Evolutionary conservation across 2,329 filamentous ascomycete species (phyloP).

Genomic region (Neofusicoccum ribis): DNA sequence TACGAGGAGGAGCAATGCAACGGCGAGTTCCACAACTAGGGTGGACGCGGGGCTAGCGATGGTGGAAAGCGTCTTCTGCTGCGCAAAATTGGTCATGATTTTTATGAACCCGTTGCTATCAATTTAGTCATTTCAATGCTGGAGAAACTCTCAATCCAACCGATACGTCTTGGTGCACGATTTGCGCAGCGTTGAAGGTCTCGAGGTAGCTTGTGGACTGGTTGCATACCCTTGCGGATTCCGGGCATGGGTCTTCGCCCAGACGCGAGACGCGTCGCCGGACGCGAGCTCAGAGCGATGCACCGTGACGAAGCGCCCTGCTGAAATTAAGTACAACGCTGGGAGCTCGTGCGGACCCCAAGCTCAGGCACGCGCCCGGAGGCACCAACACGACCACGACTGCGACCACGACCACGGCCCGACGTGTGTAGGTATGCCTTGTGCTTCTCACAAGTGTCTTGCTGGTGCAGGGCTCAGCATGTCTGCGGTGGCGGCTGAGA

Average conservation of each 20-base stretch:
- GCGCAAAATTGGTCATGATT: not conserved
- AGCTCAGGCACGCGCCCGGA: not conserved
- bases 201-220: too few relatives aligned
- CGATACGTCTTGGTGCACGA: too few relatives aligned
- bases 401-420: too few relatives aligned
- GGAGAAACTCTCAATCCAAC: too few relatives aligned
- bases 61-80: not conserved
- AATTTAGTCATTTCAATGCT: too few relatives aligned
- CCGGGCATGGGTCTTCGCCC: not conserved
- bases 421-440: too few relatives aligned
- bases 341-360: not conserved
- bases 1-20: constrained; percentile 32
- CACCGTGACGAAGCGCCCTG: not conserved
- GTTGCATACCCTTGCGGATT: not conserved
- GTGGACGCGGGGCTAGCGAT: not conserved
- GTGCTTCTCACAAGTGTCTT: not conserved
- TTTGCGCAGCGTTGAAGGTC: too few relatives aligned
- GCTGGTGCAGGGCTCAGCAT: not conserved
- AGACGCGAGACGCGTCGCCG: not conserved
- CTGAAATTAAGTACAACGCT: not conserved
- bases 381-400: not conserved
- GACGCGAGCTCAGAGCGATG: not conserved
- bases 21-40: constrained; percentile 16
- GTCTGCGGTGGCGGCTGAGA: not conserved
- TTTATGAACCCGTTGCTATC: not conserved